Conservation (phyloP, 2,329 filamentous ascomycete genomes). For the Mycosphaerella sp. region DNA sequence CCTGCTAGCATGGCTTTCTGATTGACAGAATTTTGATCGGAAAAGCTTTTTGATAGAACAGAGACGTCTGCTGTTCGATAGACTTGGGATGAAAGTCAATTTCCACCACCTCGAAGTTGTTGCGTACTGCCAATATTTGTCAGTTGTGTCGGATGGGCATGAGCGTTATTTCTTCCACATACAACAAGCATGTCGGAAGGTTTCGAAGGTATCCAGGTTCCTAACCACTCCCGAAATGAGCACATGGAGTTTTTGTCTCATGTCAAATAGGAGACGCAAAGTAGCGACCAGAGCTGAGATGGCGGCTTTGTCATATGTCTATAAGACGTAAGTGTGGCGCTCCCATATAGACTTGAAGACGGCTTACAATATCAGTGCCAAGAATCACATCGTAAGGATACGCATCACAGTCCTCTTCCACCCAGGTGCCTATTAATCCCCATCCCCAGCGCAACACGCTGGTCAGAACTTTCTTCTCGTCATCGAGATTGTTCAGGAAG, state of each 20-base stretch:
- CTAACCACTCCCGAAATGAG: conserved; percentile 65
- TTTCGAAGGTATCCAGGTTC: conserved; percentile 61
- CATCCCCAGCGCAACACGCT: conserved; percentile 61
- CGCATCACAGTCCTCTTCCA: conserved; percentile 45
- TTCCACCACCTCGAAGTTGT: conserved; percentile 30
- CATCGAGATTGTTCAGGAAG: conserved; percentile 59
- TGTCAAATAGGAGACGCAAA: conserved; percentile 53
- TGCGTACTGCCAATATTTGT: conserved; percentile 22
- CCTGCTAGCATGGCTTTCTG: not conserved
- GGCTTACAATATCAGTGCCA: conserved; percentile 62
- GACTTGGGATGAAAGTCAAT: conserved; percentile 29
- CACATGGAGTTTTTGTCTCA: conserved; percentile 52
- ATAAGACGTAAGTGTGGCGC: conserved; percentile 14
- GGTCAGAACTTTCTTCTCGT: conserved; percentile 40
- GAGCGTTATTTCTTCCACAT: conserved; percentile 24
- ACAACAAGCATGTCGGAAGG: conserved; percentile 56
- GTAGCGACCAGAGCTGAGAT: conserved; percentile 61
- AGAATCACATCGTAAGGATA: conserved; percentile 56
- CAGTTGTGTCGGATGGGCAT: not conserved
- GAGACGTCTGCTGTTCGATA: conserved; percentile 30
- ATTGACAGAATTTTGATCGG: conserved; percentile 31
- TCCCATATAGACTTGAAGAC: not conserved
- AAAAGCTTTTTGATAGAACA: conserved; percentile 34
- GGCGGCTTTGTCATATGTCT: conserved; percentile 63
- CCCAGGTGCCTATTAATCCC: conserved; percentile 52